Conservation (phyloP, 2,329 filamentous ascomycete species). For the Emergomyces orientalis region DNA sequence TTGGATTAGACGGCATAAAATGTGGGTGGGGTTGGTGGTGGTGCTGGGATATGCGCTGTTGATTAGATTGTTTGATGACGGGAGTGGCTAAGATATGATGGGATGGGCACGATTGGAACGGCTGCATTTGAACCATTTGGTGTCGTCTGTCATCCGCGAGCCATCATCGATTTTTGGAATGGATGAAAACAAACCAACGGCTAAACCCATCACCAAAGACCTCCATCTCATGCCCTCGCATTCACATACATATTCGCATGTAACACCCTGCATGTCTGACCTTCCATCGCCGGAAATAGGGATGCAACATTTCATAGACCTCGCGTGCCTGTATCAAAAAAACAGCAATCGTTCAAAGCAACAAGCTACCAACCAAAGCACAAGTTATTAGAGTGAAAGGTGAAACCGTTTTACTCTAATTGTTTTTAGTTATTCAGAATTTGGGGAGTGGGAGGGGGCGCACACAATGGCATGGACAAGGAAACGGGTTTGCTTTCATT, state of each 20-base stretch:
- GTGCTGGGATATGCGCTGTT: slow-evolving; percentile 78
- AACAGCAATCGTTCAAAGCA: background rate
- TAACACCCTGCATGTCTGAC: background rate
- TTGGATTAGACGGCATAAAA: slow-evolving; percentile 73
- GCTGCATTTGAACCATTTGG: background rate
- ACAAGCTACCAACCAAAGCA: background rate
- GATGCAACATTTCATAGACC: background rate
- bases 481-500: no score
- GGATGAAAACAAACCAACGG: background rate
- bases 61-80: slow-evolving; percentile 57
- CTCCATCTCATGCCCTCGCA: background rate
- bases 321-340: background rate
- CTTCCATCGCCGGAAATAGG: background rate
- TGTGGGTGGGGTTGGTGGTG: slow-evolving; percentile 58
- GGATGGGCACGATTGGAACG: background rate
- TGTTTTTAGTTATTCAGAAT: no score
- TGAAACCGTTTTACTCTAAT: background rate
- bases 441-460: no score
- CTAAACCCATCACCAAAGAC: background rate
- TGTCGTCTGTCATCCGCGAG: background rate
- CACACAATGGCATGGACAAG: no score
- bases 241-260: background rate
- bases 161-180: background rate
- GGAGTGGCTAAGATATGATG: slow-evolving; percentile 6
- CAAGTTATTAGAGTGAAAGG: background rate